A percentile compares a stretch with the other conserved stretches of the same genome.
Evolutionary conservation across 257 asterid genomes (phyloP).

Genomic region (Petunia axillaris): DNA sequence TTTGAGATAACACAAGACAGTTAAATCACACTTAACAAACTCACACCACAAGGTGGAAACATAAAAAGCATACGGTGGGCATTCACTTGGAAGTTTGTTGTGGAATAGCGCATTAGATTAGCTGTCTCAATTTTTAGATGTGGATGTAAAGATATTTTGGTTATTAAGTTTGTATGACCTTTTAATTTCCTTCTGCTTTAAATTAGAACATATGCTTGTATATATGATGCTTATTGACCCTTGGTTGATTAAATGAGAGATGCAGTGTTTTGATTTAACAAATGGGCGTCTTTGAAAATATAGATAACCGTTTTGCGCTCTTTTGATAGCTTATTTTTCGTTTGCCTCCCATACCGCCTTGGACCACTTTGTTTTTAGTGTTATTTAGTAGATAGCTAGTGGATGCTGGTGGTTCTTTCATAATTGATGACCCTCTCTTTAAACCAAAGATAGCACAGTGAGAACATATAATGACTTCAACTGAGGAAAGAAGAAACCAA

Average conservation of each 20-base stretch:
- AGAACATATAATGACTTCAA: neutral
- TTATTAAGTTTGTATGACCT: constrained; percentile 1
- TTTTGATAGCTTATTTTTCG: neutral
- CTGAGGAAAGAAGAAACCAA: constrained; percentile 7
- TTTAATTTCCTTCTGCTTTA: constrained; percentile 8
- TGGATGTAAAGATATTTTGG: neutral
- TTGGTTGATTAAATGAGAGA: constrained; percentile 5
- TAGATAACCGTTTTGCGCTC: neutral
- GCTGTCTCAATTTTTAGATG: neutral
- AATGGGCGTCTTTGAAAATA: neutral
- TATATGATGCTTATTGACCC: neutral
- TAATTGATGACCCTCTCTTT: no score
- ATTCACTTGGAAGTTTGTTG: neutral
- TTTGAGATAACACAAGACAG: neutral
- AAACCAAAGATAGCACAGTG: neutral
- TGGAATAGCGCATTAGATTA: constrained; percentile 5
- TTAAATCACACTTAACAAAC: neutral
- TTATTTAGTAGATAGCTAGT: neutral
- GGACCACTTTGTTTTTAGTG: constrained; percentile 11
- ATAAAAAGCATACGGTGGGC: neutral
- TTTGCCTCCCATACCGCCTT: neutral
- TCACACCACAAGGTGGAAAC: neutral
- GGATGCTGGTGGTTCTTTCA: neutral
- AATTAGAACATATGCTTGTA: constrained; percentile 10
- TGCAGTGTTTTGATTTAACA: neutral